Conservation (phyloP, 768 basidiomycete genomes). For the Kondoa malvinella region DNA sequence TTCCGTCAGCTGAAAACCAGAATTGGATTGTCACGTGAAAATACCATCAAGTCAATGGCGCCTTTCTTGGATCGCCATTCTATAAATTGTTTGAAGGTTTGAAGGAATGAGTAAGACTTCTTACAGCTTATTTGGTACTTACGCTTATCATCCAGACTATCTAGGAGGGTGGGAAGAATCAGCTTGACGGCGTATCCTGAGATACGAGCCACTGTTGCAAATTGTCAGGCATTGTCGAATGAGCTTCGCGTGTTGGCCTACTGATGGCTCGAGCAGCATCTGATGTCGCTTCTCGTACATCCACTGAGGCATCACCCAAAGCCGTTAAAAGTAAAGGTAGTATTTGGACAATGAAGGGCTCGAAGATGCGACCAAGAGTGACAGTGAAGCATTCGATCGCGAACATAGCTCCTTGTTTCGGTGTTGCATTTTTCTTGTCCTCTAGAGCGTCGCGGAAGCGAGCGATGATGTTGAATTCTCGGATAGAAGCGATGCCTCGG, state of each 20-base stretch:
- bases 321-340: constrained; percentile 63
- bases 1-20: no score
- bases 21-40: neutral
- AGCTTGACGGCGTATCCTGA: constrained; percentile 68
- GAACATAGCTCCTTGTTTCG: constrained; percentile 85
- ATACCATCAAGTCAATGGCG: constrained; percentile 73
- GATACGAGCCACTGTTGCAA: constrained; percentile 50
- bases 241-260: neutral
- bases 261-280: constrained; percentile 80
- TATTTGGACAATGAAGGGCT: constrained; percentile 73
- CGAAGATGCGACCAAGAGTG: constrained; percentile 74
- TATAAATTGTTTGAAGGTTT: neutral
- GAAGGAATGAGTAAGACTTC: neutral
- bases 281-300: constrained; percentile 83
- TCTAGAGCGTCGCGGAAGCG: constrained; percentile 59
- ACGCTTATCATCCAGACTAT: constrained; percentile 81
- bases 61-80: constrained; percentile 90
- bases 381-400: constrained; percentile 78
- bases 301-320: constrained; percentile 70
- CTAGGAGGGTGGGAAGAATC: constrained; percentile 72
- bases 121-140: no score
- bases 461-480: constrained; percentile 60
- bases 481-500: constrained; percentile 67
- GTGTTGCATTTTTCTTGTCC: constrained; percentile 73
- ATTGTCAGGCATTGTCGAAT: neutral